Evolutionary conservation across 2,329 filamentous ascomycete species (phyloP), one percentile per base, ranked within the genome.

Genomic region (Aplosporella prunicola): DNA sequence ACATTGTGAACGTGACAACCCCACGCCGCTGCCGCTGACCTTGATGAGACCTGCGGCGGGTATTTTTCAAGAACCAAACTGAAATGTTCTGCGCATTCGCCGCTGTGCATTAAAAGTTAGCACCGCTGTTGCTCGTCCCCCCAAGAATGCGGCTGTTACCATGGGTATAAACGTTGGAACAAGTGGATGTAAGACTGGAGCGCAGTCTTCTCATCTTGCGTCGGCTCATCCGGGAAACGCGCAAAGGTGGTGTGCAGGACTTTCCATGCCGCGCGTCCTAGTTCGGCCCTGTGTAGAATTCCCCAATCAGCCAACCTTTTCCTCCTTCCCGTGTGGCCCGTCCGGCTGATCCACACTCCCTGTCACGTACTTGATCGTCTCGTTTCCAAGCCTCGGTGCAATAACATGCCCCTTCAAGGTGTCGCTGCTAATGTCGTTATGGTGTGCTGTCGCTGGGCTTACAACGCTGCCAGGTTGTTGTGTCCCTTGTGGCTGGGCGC

Each of bases 361-460:
- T 22, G 41, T 35, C 22, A 54, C 57, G 24, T 57, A 60, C 57
- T 89, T 91, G 37, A 76, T 67, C 5, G 84, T 91, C 43, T 80
- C 82, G 61, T 91, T 91, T 53, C 83, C 84, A 36, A 91, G 66
- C 61, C 85, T 87, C 1, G 82, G 80, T 34, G 83, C 83, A 51
- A 87, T 89, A 3, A 78, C 79, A 39, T 76, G 76, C 39, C 82
- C 82, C 13, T 70, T 68, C 15, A 86, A 65, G 24, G 54, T 46
- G 9, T 52, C 44, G 24, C 46, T 47, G 40, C 55, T 52, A 15
- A 47, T 43, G 26, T 32, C 42, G 42, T 30, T 45, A 38, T 35
- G 25, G 28, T 47, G 44, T 33, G 41, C 43, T 16, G 45, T 42
- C 26, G 17, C 28, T 39, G 23, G 31, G 49, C 42, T 36, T 18